Evolutionary conservation across 495 filamentous ascomycete genomes (phyloP).

Genomic region (Neurospora intermedia): DNA sequence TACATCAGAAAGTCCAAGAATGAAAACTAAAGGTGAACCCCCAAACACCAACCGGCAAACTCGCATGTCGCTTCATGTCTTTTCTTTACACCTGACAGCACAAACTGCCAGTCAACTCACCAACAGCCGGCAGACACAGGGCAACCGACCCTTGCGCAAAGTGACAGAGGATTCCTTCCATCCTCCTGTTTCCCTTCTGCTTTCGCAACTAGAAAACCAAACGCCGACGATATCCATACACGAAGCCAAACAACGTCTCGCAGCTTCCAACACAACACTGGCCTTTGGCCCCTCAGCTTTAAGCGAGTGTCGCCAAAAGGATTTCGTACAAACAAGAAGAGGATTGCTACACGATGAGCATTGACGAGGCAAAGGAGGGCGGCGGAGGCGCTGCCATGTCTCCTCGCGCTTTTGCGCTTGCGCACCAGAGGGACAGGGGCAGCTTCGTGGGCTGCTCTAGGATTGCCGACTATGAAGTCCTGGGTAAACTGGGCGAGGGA

Average conservation of each 20-base stretch:
- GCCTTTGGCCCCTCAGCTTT: not conserved
- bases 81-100: not conserved
- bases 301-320: not conserved
- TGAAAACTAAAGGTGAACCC: not conserved
- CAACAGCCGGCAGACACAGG: not conserved
- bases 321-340: not conserved
- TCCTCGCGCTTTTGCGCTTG: slow-evolving; percentile 33
- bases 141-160: not conserved
- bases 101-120: not conserved
- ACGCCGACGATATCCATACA: not conserved
- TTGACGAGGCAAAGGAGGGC: slow-evolving; percentile 6
- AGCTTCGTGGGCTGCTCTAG: slow-evolving; percentile 76
- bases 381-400: slow-evolving; percentile 16
- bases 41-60: not conserved
- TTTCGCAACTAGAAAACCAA: not conserved
- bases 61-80: not conserved
- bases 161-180: not conserved
- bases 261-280: not conserved
- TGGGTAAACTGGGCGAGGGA: slow-evolving; percentile 90
- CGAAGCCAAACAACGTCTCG: not conserved
- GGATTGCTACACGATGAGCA: slow-evolving; percentile 15
- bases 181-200: not conserved
- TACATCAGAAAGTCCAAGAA: not conserved
- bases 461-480: slow-evolving; percentile 78
- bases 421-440: slow-evolving; percentile 32